phyloP scores from a whole-genome alignment of 352 stramenopile species.

The Blastocystis sp. region DNA sequence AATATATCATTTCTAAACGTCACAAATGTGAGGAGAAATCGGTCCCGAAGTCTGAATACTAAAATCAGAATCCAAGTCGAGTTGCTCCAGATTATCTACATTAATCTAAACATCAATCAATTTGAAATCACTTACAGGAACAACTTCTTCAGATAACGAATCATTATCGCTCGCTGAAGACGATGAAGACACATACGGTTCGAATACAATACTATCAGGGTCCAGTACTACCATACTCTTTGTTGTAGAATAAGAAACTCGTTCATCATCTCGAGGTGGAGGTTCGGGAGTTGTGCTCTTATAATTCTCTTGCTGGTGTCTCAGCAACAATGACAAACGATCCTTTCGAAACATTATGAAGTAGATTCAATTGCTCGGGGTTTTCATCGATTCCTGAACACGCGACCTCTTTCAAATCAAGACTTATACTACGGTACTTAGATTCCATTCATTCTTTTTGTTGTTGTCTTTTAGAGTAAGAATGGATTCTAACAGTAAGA shows the following conservation, averaged over 20 bases:
- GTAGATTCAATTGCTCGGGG: neutral
- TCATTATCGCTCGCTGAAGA: conserved; percentile 40
- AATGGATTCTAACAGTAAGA: too few species aligned
- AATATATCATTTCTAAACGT: neutral
- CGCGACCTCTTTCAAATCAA: neutral
- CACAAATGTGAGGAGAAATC: conserved; percentile 6
- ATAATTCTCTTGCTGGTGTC: neutral
- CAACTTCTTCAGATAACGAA: conserved; percentile 37
- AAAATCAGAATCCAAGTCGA: conserved; percentile 39
- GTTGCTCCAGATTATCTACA: conserved; percentile 32
- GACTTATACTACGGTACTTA: too few species aligned
- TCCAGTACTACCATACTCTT: neutral
- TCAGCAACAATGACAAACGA: neutral
- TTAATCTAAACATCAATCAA: conserved; percentile 19
- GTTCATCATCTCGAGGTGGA: neutral
- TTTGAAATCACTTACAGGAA: neutral
- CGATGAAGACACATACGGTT: conserved; percentile 49
- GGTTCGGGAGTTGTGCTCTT: neutral
- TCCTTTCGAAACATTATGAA: neutral
- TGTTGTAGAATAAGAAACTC: neutral
- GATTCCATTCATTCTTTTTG: too few species aligned
- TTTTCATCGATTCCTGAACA: neutral
- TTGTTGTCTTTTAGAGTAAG: too few species aligned
- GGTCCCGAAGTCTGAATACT: neutral
- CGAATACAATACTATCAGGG: neutral